Evolutionary conservation across 495 filamentous ascomycete species (phyloP).

Genomic region (Aspergillus sclerotiicarbonarius): DNA sequence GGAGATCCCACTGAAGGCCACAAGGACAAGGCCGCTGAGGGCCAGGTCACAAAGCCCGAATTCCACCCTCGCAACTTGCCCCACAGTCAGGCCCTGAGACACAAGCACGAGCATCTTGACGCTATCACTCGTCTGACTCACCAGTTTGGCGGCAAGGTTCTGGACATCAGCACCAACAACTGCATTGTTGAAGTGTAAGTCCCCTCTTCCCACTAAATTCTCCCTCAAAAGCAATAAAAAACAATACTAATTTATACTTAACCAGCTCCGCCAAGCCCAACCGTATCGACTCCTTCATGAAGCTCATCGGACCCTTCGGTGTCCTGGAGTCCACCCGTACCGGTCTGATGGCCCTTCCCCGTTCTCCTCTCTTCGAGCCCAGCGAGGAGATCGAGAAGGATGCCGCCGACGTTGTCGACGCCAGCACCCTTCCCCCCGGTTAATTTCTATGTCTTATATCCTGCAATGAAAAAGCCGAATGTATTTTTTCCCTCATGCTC

Average conservation of each 20-base stretch:
- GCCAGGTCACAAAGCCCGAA: slow-evolving; percentile 30
- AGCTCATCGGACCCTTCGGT: slow-evolving; percentile 92
- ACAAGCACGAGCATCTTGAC: slow-evolving; percentile 96
- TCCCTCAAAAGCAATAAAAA: neutral
- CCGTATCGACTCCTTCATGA: slow-evolving; percentile 96
- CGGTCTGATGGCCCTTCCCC: slow-evolving; percentile 92
- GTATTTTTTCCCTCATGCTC: slow-evolving; percentile 4
- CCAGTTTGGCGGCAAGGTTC: slow-evolving; percentile 94
- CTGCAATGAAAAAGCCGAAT: slow-evolving; percentile 10
- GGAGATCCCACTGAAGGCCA: slow-evolving; percentile 32
- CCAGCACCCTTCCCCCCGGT: slow-evolving; percentile 87
- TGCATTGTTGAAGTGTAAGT: slow-evolving; percentile 97
- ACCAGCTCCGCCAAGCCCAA: slow-evolving; percentile 83
- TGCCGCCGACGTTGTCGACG: slow-evolving; percentile 89
- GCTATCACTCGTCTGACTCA: slow-evolving; percentile 93
- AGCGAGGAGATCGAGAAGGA: slow-evolving; percentile 74
- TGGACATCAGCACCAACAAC: slow-evolving; percentile 97
- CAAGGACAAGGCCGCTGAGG: slow-evolving; percentile 31
- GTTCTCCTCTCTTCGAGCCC: slow-evolving; percentile 77
- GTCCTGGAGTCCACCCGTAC: slow-evolving; percentile 93
- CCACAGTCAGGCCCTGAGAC: slow-evolving; percentile 80
- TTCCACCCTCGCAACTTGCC: slow-evolving; percentile 87
- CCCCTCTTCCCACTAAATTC: slow-evolving; percentile 3
- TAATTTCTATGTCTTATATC: slow-evolving; percentile 45
- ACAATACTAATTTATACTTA: slow-evolving; percentile 2